These are phyloP conservation scores for Micractinium conductrix DNA, from an alignment of 139 green algal species.

Conservation along the genomic window DNA sequence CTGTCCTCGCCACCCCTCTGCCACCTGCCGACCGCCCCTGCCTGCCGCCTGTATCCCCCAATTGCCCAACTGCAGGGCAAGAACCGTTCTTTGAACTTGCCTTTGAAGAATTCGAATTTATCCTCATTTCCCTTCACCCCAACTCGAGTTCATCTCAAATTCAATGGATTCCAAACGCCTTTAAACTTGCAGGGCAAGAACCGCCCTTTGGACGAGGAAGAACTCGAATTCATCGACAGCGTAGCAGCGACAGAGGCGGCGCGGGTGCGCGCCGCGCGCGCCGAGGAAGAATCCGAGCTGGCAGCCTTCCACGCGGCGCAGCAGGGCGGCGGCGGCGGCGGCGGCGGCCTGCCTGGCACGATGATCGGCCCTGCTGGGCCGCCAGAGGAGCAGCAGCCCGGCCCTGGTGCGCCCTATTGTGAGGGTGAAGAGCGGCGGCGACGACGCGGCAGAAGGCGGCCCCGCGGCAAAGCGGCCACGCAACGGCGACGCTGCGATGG, in stretches of 20 bases:
- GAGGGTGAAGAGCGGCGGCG: constrained; percentile 9
- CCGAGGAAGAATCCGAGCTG: constrained; percentile 64
- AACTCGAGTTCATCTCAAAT: too few species aligned
- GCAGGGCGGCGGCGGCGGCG: not conserved
- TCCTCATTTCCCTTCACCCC: too few species aligned
- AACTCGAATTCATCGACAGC: constrained; percentile 77
- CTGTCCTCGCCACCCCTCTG: too few species aligned
- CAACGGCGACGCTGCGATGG: not conserved
- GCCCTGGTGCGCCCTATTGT: constrained; percentile 3
- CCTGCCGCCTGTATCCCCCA: too few species aligned
- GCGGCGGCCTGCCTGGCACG: too few species aligned
- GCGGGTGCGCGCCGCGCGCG: constrained; percentile 11
- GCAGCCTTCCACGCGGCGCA: constrained; percentile 61
- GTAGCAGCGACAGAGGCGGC: constrained; percentile 50
- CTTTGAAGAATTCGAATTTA: too few species aligned
- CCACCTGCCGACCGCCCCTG: too few species aligned
- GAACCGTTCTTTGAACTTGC: too few species aligned
- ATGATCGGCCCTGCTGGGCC: not conserved
- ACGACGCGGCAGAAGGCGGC: not conserved
- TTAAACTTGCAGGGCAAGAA: constrained; percentile 88
- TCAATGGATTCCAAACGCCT: too few species aligned
- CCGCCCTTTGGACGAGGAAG: constrained; percentile 83
- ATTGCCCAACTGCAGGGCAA: too few species aligned
- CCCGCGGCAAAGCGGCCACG: constrained; percentile 7
- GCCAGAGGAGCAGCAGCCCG: not conserved